phyloP scores from a whole-genome alignment of 1,284 basidiomycete species.

The Retiboletus flavoniger region DNA sequence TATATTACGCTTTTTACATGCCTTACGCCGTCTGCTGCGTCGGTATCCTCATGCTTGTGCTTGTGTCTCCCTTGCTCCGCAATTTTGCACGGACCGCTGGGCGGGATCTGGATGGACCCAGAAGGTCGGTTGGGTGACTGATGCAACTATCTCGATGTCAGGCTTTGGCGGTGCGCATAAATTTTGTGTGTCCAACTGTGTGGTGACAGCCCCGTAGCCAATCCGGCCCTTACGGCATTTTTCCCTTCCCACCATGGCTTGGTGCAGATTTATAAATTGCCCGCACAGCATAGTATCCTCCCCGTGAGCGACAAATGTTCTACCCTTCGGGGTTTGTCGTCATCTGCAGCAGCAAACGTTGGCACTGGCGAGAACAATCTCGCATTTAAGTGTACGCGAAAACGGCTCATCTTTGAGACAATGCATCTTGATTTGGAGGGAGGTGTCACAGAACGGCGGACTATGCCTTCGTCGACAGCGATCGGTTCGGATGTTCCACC shows the following conservation, averaged over 20 bases:
- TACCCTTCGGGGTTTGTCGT: constrained; percentile 68
- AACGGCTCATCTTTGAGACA: constrained; percentile 86
- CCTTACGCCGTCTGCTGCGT: constrained; percentile 63
- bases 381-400: constrained; percentile 90
- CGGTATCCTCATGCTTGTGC: constrained; percentile 58
- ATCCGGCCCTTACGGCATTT: constrained; percentile 61
- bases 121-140: constrained; percentile 77
- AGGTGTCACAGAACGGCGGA: constrained; percentile 83
- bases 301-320: constrained; percentile 77
- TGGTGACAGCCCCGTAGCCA: constrained; percentile 42
- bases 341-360: constrained; percentile 46
- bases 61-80: constrained; percentile 64
- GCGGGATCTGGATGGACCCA: constrained; percentile 67
- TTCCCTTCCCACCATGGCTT: constrained; percentile 87
- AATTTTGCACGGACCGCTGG: constrained; percentile 56
- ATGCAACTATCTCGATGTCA: constrained; percentile 71
- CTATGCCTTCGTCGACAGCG: constrained; percentile 47
- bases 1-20: constrained; percentile 67
- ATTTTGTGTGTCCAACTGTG: constrained; percentile 4
- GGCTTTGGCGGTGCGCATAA: constrained; percentile 73
- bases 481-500: constrained; percentile 24
- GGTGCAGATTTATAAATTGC: constrained; percentile 71
- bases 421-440: constrained; percentile 92
- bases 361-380: constrained; percentile 90
- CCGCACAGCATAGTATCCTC: constrained; percentile 65